These are phyloP conservation scores for Botryosphaeria dothidea DNA, from an alignment of 2,329 filamentous ascomycete species.

Conservation along the genomic window DNA sequence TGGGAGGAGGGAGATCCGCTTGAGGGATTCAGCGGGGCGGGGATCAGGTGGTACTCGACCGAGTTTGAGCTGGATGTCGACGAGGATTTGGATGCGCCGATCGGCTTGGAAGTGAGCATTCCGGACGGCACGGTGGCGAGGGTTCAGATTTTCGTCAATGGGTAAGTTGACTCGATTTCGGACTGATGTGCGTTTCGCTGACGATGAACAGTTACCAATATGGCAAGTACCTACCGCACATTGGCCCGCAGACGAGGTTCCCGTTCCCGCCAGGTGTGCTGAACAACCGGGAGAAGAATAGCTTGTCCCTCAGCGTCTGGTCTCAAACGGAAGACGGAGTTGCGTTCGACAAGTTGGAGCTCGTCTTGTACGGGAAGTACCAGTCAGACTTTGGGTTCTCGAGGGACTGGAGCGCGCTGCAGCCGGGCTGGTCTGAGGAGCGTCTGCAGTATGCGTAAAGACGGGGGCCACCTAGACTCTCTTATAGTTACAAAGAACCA, in stretches of 20 bases:
- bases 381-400: constrained; percentile 56
- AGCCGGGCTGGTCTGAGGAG: constrained; percentile 19
- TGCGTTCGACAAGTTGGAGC: constrained; percentile 50
- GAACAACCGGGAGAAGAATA: constrained; percentile 60
- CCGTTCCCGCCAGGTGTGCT: constrained; percentile 62
- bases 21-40: constrained; percentile 49
- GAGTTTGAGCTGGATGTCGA: constrained; percentile 54
- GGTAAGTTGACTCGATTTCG: constrained; percentile 26
- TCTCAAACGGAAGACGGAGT: constrained; percentile 49
- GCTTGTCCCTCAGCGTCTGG: constrained; percentile 61
- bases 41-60: constrained; percentile 59
- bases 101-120: constrained; percentile 56
- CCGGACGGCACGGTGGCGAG: constrained; percentile 46
- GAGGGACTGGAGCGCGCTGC: constrained; percentile 30
- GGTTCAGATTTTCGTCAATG: constrained; percentile 63
- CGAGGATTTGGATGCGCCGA: constrained; percentile 54
- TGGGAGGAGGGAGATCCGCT: constrained; percentile 43
- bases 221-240: constrained; percentile 59
- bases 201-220: constrained; percentile 47
- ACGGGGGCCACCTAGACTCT: neutral
- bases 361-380: constrained; percentile 57
- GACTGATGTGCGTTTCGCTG: neutral
- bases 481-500: too few species aligned
- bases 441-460: constrained; percentile 17
- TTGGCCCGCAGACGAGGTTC: constrained; percentile 62